Base-by-base conservation (phyloP, 306 rosid genomes). In the Rosa rugosa region DNA sequence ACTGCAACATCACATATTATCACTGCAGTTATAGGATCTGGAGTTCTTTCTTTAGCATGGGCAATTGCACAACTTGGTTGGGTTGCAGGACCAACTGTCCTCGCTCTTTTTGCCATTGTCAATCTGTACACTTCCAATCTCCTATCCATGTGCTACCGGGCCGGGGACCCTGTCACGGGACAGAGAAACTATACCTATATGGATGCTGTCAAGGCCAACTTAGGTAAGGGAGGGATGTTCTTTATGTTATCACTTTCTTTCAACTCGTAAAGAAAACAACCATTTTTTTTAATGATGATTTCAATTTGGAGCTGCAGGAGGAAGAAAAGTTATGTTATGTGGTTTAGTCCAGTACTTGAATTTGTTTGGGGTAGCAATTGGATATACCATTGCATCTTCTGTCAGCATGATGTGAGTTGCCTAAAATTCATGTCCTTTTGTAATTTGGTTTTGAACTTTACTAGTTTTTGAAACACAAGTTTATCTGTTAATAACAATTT, bases 321-420 rank as follows among this genome's bases (percentile, higher is more conserved):
- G 97, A 2, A 90, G 65, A 78, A 92, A 82, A 71, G 89, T 87
- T 23, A 80, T 84, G 80, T 31, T 92, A 45, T 90, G 94, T 80
- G 94, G 94, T 22, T 8, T 88, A 49, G 84, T 90, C 71, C 94
- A 90, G 66, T 90, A 92, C 80, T 64, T 88, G 66, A 90, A 92
- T 69, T 71, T 92, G 66, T 88, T 92, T 84, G 97, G 97, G 49
- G 65, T 82, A 66, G 91, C 92, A 70, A 82, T 91, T 54, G 92
- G 91, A 14, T 92, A 92, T 65, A 90, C 94, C 34, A 90, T 92
- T 79, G 97, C 94, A 47, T 92, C 97, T 63, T 90, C 94, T 22
- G 97, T 92, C 72, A 92, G 94, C 49, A 92, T 92, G 97, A 92
- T 92, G 97, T 92, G 81, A 85, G 97, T 87, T 71, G 5, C 63